A percentile compares a stretch with the other conserved stretches of the same genome.
These are phyloP conservation scores for Marasmius tenuissimus DNA, from an alignment of 1,284 basidiomycete species.

Conservation along the genomic window DNA sequence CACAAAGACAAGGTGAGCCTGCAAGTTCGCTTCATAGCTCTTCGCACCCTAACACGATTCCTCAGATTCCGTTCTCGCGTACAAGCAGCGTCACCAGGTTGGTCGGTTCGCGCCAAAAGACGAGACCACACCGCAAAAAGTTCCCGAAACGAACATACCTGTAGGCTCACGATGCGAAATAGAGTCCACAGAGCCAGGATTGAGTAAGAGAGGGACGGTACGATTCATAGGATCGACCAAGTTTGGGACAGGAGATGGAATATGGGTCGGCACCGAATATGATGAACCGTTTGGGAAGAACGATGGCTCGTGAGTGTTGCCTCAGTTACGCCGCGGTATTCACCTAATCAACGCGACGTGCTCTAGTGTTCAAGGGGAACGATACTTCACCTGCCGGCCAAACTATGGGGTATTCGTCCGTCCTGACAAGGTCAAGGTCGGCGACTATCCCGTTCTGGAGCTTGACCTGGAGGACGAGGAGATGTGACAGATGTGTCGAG, in stretches of 20 bases:
- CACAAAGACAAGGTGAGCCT: constrained; percentile 65
- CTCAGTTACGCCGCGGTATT: constrained; percentile 6
- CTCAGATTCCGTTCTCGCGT: constrained; percentile 86
- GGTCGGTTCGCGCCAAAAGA: constrained; percentile 79
- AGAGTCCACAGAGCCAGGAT: constrained; percentile 61
- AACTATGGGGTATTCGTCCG: constrained; percentile 89
- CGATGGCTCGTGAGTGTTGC: constrained; percentile 80
- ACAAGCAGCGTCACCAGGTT: constrained; percentile 87
- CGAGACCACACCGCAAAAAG: constrained; percentile 22
- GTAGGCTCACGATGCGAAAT: constrained; percentile 84
- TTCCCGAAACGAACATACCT: constrained; percentile 43
- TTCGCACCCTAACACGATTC: not conserved
- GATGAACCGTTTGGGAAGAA: constrained; percentile 97
- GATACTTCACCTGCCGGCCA: constrained; percentile 80
- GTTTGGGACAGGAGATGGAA: constrained; percentile 66
- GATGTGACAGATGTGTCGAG: constrained; percentile 47
- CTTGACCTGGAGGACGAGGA: constrained; percentile 75
- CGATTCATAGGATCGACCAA: constrained; percentile 81
- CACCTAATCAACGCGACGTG: constrained; percentile 8
- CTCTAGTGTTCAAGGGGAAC: constrained; percentile 78
- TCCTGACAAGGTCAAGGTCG: constrained; percentile 80
- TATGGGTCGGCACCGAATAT: constrained; percentile 94
- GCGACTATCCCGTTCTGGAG: constrained; percentile 86
- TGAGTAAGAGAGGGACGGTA: constrained; percentile 82
- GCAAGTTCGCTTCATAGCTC: not conserved